phyloP scores from a whole-genome alignment of 208 protist genomes.

The Wallacemonas sp. region DNA sequence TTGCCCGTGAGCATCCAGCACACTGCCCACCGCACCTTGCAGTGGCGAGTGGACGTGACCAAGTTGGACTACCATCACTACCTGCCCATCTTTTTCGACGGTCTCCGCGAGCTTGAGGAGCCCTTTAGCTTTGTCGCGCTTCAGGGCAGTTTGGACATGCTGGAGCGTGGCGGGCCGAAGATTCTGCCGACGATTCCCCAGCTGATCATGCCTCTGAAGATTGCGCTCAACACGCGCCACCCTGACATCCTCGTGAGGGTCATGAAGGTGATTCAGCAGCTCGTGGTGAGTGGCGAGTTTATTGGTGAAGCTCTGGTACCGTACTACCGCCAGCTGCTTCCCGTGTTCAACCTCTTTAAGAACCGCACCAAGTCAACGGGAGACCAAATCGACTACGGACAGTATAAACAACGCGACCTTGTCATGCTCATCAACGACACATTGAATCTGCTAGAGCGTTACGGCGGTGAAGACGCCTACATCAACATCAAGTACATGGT shows the following conservation, averaged over 20 bases:
- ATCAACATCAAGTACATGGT: constrained; percentile 97
- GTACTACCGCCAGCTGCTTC: constrained; percentile 99
- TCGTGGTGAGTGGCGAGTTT: constrained; percentile 94
- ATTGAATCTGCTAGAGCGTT: constrained; percentile 93
- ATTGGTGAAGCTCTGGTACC: constrained; percentile 97
- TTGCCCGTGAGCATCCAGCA: constrained; percentile 97
- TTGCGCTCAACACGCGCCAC: constrained; percentile 97
- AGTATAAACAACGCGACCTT: constrained; percentile 93
- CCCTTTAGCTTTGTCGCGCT: constrained; percentile 96
- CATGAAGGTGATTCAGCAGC: constrained; percentile 96
- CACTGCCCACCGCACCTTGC: constrained; percentile 87
- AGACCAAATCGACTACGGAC: constrained; percentile 94
- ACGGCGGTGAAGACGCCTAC: constrained; percentile 93
- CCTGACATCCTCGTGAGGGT: constrained; percentile 94
- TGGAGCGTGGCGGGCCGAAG: constrained; percentile 93
- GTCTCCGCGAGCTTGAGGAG: constrained; percentile 96
- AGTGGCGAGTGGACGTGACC: constrained; percentile 97
- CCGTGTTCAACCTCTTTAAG: constrained; percentile 98
- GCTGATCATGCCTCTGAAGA: constrained; percentile 98
- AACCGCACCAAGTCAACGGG: constrained; percentile 89
- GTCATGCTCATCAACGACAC: constrained; percentile 97
- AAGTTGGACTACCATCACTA: constrained; percentile 99
- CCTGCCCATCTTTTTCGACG: constrained; percentile 99
- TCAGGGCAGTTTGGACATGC: constrained; percentile 93
- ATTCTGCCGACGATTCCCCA: constrained; percentile 98